A percentile compares a stretch with the other conserved stretches of the same genome.
Conservation (phyloP, 352 stramenopile species). For the Globisporangium cederbergense region DNA sequence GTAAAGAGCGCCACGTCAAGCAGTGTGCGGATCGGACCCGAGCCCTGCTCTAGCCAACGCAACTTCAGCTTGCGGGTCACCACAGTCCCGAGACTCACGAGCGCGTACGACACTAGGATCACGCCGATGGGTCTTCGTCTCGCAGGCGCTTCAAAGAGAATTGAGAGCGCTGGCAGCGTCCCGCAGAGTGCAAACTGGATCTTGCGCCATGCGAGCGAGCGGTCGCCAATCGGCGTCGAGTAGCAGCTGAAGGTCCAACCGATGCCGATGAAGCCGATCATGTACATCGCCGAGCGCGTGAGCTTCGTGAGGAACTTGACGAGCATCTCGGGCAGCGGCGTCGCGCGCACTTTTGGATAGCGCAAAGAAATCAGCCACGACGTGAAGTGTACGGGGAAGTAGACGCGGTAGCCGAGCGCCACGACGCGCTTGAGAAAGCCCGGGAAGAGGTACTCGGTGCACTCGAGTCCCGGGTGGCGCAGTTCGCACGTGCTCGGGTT, state of each 20-base stretch:
- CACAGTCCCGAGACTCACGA: slow-evolving; percentile 49
- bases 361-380: slow-evolving; percentile 46
- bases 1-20: slow-evolving; percentile 37
- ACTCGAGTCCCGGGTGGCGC: slow-evolving; percentile 38
- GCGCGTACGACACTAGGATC: slow-evolving; percentile 60
- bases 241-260: slow-evolving; percentile 49
- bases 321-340: slow-evolving; percentile 26
- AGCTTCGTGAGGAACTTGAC: slow-evolving; percentile 31
- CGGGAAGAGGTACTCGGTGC: slow-evolving; percentile 36
- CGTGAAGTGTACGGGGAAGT: slow-evolving; percentile 55
- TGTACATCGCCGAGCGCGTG: slow-evolving; percentile 50
- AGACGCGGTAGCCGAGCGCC: slow-evolving; percentile 38
- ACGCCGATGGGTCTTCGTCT: slow-evolving; percentile 47
- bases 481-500: slow-evolving; percentile 48
- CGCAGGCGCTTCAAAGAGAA: slow-evolving; percentile 51
- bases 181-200: slow-evolving; percentile 51
- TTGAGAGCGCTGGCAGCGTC: slow-evolving; percentile 37
- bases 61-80: slow-evolving; percentile 28
- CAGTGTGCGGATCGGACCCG: slow-evolving; percentile 24
- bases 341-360: slow-evolving; percentile 33
- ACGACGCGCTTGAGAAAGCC: slow-evolving; percentile 41
- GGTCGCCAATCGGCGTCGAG: slow-evolving; percentile 34
- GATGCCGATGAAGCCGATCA: slow-evolving; percentile 44
- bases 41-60: slow-evolving; percentile 34
- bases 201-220: slow-evolving; percentile 43